Evolutionary conservation across 768 basidiomycete genomes (phyloP).

Genomic region (Mycena metata): DNA sequence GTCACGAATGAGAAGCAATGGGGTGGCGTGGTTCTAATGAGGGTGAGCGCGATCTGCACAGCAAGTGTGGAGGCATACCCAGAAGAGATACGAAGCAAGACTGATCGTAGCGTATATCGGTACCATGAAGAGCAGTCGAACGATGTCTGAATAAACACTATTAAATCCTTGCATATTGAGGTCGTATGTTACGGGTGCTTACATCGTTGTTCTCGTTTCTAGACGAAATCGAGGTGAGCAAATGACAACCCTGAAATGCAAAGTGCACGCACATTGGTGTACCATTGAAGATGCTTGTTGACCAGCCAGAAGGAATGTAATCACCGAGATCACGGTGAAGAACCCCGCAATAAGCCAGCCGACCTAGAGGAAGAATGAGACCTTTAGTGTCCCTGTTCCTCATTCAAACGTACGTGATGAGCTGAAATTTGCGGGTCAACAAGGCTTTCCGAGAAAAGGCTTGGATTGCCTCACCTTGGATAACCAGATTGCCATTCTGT

Average conservation of each 20-base stretch:
- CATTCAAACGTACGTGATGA: constrained; percentile 62
- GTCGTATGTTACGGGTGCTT: constrained; percentile 32
- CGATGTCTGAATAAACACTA: constrained; percentile 63
- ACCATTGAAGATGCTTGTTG: constrained; percentile 77
- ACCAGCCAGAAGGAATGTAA: constrained; percentile 82
- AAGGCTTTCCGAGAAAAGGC: neutral
- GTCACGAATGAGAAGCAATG: constrained; percentile 77
- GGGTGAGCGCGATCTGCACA: constrained; percentile 3
- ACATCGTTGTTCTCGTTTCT: constrained; percentile 83
- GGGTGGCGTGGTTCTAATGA: constrained; percentile 73
- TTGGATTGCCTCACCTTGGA: constrained; percentile 64
- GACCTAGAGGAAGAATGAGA: constrained; percentile 54
- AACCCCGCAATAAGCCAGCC: constrained; percentile 78
- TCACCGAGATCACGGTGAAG: constrained; percentile 68
- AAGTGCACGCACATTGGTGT: constrained; percentile 67
- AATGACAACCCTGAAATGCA: constrained; percentile 1
- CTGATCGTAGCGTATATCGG: constrained; percentile 80
- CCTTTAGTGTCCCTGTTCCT: neutral
- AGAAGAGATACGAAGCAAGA: constrained; percentile 78
- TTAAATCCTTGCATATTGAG: neutral
- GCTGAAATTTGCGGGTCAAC: constrained; percentile 48
- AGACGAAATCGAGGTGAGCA: constrained; percentile 5
- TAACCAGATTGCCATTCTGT: constrained; percentile 70
- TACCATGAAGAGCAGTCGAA: constrained; percentile 83
- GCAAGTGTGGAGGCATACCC: constrained; percentile 57